A percentile compares a stretch with the other conserved stretches of the same genome.
Conservation (phyloP, 2,329 filamentous ascomycete species). For the Canariomyces notabilis region DNA sequence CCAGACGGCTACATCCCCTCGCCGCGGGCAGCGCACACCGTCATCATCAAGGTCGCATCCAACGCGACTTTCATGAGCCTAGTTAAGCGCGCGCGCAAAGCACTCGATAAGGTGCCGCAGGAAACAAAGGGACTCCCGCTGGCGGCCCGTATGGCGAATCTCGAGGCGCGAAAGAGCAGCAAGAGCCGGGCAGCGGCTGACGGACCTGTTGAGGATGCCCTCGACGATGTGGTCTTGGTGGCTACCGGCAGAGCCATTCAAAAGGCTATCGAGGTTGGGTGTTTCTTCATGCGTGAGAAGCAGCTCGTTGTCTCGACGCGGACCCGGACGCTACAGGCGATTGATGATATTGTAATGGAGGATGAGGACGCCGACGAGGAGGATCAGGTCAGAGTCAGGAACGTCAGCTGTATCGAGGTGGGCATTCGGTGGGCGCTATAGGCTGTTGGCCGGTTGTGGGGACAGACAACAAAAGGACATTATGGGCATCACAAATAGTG, state of each 20-base stretch:
- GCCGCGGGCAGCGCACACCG: constrained; percentile 22
- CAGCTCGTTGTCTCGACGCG: constrained; percentile 55
- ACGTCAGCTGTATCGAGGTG: constrained; percentile 48
- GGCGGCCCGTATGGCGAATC: constrained; percentile 38
- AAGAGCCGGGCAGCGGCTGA: constrained; percentile 29
- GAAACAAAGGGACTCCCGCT: constrained; percentile 41
- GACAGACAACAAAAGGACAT: background rate
- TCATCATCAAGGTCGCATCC: constrained; percentile 59
- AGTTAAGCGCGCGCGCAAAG: constrained; percentile 59
- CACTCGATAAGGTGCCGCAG: constrained; percentile 52
- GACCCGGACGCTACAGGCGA: constrained; percentile 58
- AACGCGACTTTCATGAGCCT: constrained; percentile 63
- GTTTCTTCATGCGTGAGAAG: constrained; percentile 59
- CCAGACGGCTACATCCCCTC: constrained; percentile 21
- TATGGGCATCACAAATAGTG: background rate
- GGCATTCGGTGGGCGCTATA: constrained; percentile 32
- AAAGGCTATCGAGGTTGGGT: constrained; percentile 56
- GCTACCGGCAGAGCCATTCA: constrained; percentile 64
- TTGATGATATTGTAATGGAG: constrained; percentile 57
- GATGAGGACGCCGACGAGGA: constrained; percentile 26
- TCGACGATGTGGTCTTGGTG: constrained; percentile 50
- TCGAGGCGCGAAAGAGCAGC: constrained; percentile 10
- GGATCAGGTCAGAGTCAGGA: constrained; percentile 35
- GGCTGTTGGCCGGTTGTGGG: background rate
- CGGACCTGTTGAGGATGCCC: constrained; percentile 33